phyloP scores from a whole-genome alignment of 2,329 filamentous ascomycete species.

The Pseudogymnoascus sp. region DNA sequence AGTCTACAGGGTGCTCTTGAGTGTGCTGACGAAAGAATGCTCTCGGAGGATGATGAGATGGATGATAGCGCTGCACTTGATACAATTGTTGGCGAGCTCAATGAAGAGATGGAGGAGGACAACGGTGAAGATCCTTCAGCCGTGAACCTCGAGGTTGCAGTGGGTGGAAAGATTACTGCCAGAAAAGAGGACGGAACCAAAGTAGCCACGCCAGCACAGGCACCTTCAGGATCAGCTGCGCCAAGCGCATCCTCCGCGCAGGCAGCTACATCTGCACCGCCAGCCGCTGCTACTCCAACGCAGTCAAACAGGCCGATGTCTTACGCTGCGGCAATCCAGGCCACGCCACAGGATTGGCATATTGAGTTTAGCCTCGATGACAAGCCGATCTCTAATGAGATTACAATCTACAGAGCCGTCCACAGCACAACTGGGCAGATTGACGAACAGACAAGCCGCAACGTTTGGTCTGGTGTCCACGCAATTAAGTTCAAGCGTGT shows the following conservation, averaged over 20 bases:
- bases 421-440: constrained; percentile 49
- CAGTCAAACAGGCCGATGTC: constrained; percentile 60
- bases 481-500: constrained; percentile 88
- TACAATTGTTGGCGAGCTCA: constrained; percentile 81
- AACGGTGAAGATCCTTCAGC: constrained; percentile 72
- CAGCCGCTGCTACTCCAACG: constrained; percentile 34
- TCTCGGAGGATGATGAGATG: constrained; percentile 64
- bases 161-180: constrained; percentile 80
- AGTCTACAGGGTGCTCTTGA: constrained; percentile 66
- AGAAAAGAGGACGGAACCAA: constrained; percentile 86
- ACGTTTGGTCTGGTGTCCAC: constrained; percentile 84
- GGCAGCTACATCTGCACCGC: constrained; percentile 26
- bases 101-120: constrained; percentile 71
- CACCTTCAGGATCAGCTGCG: constrained; percentile 36
- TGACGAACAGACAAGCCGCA: constrained; percentile 62
- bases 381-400: constrained; percentile 79
- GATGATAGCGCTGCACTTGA: constrained; percentile 64
- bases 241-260: constrained; percentile 34
- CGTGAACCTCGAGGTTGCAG: constrained; percentile 83
- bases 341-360: constrained; percentile 87
- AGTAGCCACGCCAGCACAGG: constrained; percentile 71
- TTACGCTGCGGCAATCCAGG: constrained; percentile 75
- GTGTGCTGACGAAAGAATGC: constrained; percentile 83
- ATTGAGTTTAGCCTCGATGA: constrained; percentile 88
- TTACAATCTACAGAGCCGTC: constrained; percentile 90